A percentile compares a stretch with the other conserved stretches of the same genome.
These are phyloP conservation scores for Salix caprea DNA, from an alignment of 345 rosid genomes.

Conservation along the genomic window DNA sequence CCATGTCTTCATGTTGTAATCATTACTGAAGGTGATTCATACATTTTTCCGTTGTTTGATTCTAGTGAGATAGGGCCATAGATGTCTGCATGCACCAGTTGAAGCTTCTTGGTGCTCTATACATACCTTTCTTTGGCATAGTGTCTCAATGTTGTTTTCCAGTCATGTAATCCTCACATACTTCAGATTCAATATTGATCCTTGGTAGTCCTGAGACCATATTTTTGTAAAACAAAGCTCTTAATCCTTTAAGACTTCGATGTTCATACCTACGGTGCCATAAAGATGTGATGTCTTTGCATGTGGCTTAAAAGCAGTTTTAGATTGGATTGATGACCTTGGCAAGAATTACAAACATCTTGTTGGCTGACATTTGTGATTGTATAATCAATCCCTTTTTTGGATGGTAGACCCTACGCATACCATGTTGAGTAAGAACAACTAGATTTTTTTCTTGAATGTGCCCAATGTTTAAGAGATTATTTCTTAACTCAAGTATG, in stretches of 20 bases:
- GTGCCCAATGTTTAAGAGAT: not conserved
- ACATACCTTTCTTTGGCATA: too few species aligned
- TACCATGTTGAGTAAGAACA: slow-evolving; percentile 1
- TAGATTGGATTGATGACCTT: not conserved
- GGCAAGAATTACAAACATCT: not conserved
- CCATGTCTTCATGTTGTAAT: not conserved
- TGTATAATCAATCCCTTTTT: not conserved
- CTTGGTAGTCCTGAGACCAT: slow-evolving; percentile 4
- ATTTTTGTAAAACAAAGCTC: not conserved
- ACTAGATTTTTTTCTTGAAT: not conserved
- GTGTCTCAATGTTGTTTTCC: too few species aligned
- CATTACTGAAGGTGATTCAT: too few species aligned
- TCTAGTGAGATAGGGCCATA: not conserved
- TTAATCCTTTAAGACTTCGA: not conserved
- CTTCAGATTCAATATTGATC: not conserved
- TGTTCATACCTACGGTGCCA: not conserved
- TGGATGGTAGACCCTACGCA: not conserved
- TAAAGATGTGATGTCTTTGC: not conserved
- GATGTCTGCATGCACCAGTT: not conserved
- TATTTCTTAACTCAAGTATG: not conserved
- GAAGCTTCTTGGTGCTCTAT: too few species aligned
- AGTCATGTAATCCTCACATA: not conserved
- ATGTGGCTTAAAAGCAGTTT: not conserved
- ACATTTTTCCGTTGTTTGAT: too few species aligned
- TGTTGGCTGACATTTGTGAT: not conserved